These are phyloP conservation scores for Malassezia cuniculi DNA, from an alignment of 1,284 basidiomycete genomes.

Conservation along the genomic window DNA sequence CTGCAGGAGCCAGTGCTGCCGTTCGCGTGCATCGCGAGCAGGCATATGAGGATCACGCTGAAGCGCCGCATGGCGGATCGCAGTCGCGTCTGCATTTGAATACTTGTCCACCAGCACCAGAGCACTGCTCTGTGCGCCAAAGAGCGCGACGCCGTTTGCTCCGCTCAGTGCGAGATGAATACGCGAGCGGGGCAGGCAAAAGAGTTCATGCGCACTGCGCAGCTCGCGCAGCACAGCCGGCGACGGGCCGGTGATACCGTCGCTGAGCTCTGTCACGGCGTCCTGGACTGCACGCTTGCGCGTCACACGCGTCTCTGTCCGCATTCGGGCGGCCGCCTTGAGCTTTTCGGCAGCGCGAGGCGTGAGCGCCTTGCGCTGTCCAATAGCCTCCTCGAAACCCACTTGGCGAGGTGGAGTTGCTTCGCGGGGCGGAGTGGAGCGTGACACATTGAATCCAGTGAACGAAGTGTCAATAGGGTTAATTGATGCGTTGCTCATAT, in stretches of 20 bases:
- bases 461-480: no score
- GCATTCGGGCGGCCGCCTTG: constrained; percentile 8
- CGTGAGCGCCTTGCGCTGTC: constrained; percentile 2
- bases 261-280: constrained; percentile 5
- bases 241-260: constrained; percentile 5
- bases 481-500: constrained; percentile 18
- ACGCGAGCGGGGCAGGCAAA: constrained; percentile 9
- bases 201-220: constrained; percentile 6
- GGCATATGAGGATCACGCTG: no score
- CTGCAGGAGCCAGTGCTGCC: constrained; percentile 11
- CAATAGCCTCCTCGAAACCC: constrained; percentile 10
- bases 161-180: constrained; percentile 5
- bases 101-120: no score
- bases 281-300: constrained; percentile 14
- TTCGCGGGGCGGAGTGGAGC: constrained; percentile 1
- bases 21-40: neutral
- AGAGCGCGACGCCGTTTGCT: no score
- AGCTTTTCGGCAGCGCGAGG: constrained; percentile 10
- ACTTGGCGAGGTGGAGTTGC: constrained; percentile 5
- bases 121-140: no score
- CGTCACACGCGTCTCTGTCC: neutral
- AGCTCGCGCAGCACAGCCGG: no score
- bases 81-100: no score
- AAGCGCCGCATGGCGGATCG: no score
- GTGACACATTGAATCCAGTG: no score